Evolutionary conservation across 2,329 filamentous ascomycete species (phyloP), one percentile per base, ranked within the genome.

Genomic region (Penicillium corylophilum): DNA sequence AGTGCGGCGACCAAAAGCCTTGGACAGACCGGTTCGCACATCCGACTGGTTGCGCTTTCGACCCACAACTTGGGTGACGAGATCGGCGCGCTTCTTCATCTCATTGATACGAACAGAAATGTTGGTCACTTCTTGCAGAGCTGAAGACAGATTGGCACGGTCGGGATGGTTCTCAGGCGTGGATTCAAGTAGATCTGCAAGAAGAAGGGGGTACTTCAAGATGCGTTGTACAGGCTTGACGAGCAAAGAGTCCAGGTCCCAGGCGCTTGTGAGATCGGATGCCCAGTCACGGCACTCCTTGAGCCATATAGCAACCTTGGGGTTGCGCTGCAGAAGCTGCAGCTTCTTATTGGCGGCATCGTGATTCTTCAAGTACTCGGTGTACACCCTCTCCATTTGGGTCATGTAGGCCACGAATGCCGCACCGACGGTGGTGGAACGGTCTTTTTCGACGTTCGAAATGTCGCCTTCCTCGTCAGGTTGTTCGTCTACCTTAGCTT

Each of bases 171-270:
- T 86, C 9, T 80, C 73, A 0, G 89, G 87, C 0, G 93, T 97
- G 50, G 87, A 82, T 56, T 91, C 85, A 22, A 95, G 78, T 10
- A 99, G 78, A 50, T 91, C 86, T 29, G 85, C 84, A 40, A 99
- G 83, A 36, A 99, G 78, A 41, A 96, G 85, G 3, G 91, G 91
- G 66, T 97, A 99, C 66, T 96, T 96, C 29, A 93, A 86, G 56
- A 97, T 87, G 43, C 94, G 85, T 73, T 99, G 94, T 70, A 95
- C 92, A 1, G 94, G 94, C 72, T 99, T 99, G 67, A 99, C 93
- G 18, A 99, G 82, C n/a, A 99, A 79, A 0, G 94, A 95, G 70
- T 96, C 92, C 54, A 99, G 74, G 70, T 95, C 89, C 94, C 94
- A 99, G 0, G 94, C 93, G 23, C 86, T 85, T 0, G 94, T 99